phyloP scores from a whole-genome alignment of 805 yeast genomes.

The Wickerhamomyces tratensis region DNA sequence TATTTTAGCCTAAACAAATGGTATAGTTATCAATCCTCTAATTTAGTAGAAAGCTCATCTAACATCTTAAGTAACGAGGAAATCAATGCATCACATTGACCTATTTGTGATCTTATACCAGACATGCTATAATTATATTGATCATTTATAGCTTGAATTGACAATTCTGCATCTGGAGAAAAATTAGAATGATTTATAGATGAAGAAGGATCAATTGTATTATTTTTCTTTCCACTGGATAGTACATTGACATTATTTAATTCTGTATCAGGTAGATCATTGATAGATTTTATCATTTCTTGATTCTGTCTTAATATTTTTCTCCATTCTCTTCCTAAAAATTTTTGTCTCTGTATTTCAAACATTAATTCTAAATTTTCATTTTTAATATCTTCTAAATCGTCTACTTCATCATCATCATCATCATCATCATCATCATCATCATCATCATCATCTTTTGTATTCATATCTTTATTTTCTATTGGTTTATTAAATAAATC shows the following conservation, averaged over 20 bases:
- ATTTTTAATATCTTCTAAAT: slow-evolving; percentile 4
- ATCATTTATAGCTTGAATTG: not conserved
- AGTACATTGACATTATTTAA: too few relatives aligned
- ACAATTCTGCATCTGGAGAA: too few relatives aligned
- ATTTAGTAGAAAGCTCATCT: too few relatives aligned
- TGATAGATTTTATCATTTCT: slow-evolving; percentile 16
- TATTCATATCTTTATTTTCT: slow-evolving; percentile 6
- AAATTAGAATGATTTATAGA: too few relatives aligned
- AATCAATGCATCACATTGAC: not conserved
- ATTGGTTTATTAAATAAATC: not conserved
- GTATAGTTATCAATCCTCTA: too few relatives aligned
- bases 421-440: slow-evolving; percentile 3
- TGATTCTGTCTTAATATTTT: slow-evolving; percentile 17
- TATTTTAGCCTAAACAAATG: too few relatives aligned
- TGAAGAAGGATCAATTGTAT: too few relatives aligned
- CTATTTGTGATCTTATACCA: not conserved
- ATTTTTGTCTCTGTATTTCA: slow-evolving; percentile 25
- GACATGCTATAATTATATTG: not conserved
- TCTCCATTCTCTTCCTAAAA: slow-evolving; percentile 17
- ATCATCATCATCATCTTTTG: slow-evolving; percentile 3
- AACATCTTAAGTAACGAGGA: too few relatives aligned
- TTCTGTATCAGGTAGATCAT: not conserved
- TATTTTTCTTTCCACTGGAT: too few relatives aligned
- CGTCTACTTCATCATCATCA: slow-evolving; percentile 7
- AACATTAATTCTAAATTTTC: slow-evolving; percentile 19